phyloP scores from a whole-genome alignment of 176 grass and related monocot species.

The Tillandsia fasciculata region DNA sequence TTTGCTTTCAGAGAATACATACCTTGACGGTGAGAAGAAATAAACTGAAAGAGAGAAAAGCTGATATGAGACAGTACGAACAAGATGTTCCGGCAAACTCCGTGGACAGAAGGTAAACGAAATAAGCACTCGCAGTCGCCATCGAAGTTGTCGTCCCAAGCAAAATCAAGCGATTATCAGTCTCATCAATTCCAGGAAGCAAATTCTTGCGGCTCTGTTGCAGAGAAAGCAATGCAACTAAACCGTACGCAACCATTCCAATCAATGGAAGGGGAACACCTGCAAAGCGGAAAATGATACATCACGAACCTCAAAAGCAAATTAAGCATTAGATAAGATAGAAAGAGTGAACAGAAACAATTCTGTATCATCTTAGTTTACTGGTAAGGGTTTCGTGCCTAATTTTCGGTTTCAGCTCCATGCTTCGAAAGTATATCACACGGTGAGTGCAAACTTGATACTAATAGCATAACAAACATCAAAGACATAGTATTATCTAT shows the following conservation, averaged over 20 bases:
- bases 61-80: conserved; percentile 65
- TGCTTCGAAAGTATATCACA: too few relatives aligned
- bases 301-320: neutral
- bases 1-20: conserved; percentile 6
- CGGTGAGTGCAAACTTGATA: too few relatives aligned
- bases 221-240: conserved; percentile 57
- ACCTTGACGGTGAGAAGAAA: conserved; percentile 86
- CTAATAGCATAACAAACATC: too few relatives aligned
- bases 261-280: conserved; percentile 71
- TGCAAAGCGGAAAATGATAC: conserved; percentile 13
- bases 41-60: conserved; percentile 71
- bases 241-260: conserved; percentile 60
- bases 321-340: neutral
- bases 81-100: conserved; percentile 79
- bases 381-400: too few relatives aligned
- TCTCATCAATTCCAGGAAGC: conserved; percentile 39
- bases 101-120: conserved; percentile 71
- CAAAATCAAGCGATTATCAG: conserved; percentile 54
- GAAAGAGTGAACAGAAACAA: too few relatives aligned
- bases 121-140: conserved; percentile 87
- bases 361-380: too few relatives aligned
- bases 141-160: conserved; percentile 64
- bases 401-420: too few relatives aligned
- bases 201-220: conserved; percentile 41
- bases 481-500: too few relatives aligned